These are phyloP conservation scores for Globisporangium perplexum DNA, from an alignment of 352 stramenopile species.

Conservation along the genomic window DNA sequence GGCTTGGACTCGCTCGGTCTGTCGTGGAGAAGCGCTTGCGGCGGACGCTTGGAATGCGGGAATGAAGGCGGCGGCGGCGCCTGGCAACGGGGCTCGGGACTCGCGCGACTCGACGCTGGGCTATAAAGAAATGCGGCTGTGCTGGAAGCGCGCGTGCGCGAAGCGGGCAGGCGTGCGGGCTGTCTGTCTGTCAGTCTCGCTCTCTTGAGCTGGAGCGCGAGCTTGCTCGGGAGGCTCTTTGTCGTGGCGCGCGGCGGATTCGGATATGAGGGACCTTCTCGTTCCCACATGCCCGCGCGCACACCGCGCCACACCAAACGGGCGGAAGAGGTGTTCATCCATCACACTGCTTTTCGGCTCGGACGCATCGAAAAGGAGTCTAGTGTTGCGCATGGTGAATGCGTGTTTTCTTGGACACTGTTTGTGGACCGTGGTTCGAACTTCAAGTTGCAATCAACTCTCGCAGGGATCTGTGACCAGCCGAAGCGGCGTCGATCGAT, in stretches of 20 bases:
- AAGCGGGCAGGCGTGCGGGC: too few relatives aligned
- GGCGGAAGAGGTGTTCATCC: too few relatives aligned
- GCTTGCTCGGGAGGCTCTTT: not conserved
- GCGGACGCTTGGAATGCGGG: not conserved
- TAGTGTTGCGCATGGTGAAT: too few relatives aligned
- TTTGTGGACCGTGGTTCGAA: not conserved
- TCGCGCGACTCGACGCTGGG: not conserved
- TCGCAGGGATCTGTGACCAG: not conserved
- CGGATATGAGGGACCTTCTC: not conserved
- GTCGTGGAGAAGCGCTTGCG: not conserved
- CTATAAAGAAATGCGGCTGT: not conserved
- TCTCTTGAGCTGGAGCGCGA: not conserved
- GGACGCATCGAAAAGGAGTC: too few relatives aligned
- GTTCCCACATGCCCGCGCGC: too few relatives aligned
- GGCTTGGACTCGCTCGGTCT: too few relatives aligned
- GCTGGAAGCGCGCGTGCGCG: too few relatives aligned
- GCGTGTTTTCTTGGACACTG: not conserved
- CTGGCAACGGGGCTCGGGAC: not conserved
- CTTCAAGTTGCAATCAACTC: not conserved
- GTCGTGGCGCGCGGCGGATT: not conserved
- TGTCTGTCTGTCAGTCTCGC: not conserved
- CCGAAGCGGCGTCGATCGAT: too few relatives aligned
- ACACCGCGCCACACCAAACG: too few relatives aligned
- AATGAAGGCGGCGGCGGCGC: not conserved
- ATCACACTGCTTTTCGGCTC: too few relatives aligned